A percentile compares a stretch with the other conserved stretches of the same genome.
Evolutionary conservation across 352 stramenopile genomes (phyloP).

Genomic region (Globisporangium heterothallicum): DNA sequence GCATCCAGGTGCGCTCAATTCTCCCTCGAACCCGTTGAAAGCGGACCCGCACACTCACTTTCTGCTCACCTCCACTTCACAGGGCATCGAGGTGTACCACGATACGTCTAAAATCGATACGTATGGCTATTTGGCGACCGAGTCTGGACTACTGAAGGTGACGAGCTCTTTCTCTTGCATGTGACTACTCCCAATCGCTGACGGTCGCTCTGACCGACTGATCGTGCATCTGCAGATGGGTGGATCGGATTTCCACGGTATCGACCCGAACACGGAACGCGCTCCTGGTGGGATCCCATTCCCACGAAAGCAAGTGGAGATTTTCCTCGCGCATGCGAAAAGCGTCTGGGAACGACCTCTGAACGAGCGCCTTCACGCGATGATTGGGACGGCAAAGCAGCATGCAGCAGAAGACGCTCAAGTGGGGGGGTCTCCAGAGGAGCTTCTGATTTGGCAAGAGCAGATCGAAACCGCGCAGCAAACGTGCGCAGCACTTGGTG

Average conservation of each 20-base stretch:
- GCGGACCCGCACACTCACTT: too few relatives aligned
- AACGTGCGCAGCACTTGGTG: conserved; percentile 10
- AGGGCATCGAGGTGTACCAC: conserved; percentile 83
- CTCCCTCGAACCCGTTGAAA: too few relatives aligned
- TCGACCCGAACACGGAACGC: conserved; percentile 62
- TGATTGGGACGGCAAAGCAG: conserved; percentile 26
- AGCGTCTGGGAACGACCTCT: conserved; percentile 61
- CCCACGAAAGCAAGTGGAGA: conserved; percentile 58
- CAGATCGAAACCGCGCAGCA: conserved; percentile 19
- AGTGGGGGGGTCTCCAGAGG: conserved; percentile 13
- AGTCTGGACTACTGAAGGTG: conserved; percentile 69
- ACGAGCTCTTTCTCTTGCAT: conserved; percentile 1
- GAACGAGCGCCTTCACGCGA: conserved; percentile 28
- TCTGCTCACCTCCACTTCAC: too few relatives aligned
- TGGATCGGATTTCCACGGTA: conserved; percentile 83
- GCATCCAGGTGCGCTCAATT: conserved; percentile 50
- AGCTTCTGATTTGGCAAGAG: conserved; percentile 55
- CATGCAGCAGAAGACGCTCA: not conserved
- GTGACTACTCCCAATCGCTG: not conserved
- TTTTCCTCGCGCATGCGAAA: conserved; percentile 66
- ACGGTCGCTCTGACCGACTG: not conserved
- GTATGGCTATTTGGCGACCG: conserved; percentile 68
- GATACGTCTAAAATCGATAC: conserved; percentile 78
- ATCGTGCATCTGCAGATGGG: conserved; percentile 36
- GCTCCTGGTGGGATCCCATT: conserved; percentile 74